phyloP scores from a whole-genome alignment of 179 eudicot genomes.

The Pouteria campechiana region DNA sequence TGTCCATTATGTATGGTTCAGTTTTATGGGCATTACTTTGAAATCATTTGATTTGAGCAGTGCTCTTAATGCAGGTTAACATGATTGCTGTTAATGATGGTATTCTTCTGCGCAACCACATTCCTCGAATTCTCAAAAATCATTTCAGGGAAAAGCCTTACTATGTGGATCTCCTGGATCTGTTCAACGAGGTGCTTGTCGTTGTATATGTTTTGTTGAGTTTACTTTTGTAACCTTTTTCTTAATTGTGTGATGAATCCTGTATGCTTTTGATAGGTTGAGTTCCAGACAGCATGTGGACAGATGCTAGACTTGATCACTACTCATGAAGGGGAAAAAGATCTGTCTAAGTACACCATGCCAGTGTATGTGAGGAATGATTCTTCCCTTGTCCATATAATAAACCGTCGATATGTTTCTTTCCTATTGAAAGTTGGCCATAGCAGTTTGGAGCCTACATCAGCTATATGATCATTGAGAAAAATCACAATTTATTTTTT shows the following conservation, averaged over 20 bases:
- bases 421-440: no score
- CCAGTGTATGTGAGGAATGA: slow-evolving; percentile 39
- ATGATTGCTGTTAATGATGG: slow-evolving; percentile 85
- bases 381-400: no score
- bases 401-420: no score
- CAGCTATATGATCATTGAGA: no score
- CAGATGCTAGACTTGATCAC: slow-evolving; percentile 92
- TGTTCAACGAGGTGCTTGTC: slow-evolving; percentile 70
- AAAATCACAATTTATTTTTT: no score
- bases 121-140: slow-evolving; percentile 64
- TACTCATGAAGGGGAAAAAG: slow-evolving; percentile 74
- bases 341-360: slow-evolving; percentile 67
- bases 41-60: no score
- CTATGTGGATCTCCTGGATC: slow-evolving; percentile 66
- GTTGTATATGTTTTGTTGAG: background rate
- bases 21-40: no score
- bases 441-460: no score
- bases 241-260: no score
- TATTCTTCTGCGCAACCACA: slow-evolving; percentile 69
- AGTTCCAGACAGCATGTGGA: slow-evolving; percentile 74
- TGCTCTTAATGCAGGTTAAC: slow-evolving; percentile 50
- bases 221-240: no score
- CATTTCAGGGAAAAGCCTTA: slow-evolving; percentile 65
- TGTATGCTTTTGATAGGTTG: slow-evolving; percentile 32
- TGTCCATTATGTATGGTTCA: no score